These are phyloP conservation scores for Periconia macrospinosa DNA, from an alignment of 2,329 filamentous ascomycete species.

Conservation along the genomic window DNA sequence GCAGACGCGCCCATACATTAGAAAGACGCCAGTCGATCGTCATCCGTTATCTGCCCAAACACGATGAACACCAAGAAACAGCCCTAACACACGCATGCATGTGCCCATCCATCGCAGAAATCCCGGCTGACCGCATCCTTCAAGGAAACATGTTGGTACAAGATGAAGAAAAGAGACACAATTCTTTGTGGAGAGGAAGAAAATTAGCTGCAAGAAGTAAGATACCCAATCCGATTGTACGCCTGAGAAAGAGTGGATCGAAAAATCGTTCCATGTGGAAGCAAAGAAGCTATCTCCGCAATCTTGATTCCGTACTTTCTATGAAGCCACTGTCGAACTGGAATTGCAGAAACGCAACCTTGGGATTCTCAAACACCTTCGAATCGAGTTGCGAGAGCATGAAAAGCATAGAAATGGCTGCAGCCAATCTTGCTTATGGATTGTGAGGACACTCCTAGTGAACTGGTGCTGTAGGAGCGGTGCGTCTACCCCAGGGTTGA, in stretches of 20 bases:
- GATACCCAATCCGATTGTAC: slow-evolving; percentile 1
- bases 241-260: neutral
- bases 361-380: too few species aligned
- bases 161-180: slow-evolving; percentile 2
- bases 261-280: neutral
- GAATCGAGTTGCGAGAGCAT: too few species aligned
- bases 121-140: slow-evolving; percentile 1
- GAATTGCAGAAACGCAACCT: too few species aligned
- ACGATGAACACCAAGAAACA: too few species aligned
- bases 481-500: slow-evolving; percentile 29
- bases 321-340: too few species aligned
- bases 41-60: too few species aligned
- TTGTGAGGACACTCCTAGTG: slow-evolving; percentile 13
- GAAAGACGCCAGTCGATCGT: too few species aligned
- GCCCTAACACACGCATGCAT: too few species aligned
- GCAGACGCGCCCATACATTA: too few species aligned
- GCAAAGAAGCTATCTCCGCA: neutral
- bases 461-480: slow-evolving; percentile 23
- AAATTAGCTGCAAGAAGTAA: slow-evolving; percentile 15
- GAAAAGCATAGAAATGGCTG: too few species aligned
- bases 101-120: neutral
- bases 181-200: slow-evolving; percentile 2
- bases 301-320: neutral
- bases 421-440: neutral
- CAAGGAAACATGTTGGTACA: slow-evolving; percentile 10